phyloP scores from a whole-genome alignment of 768 basidiomycete genomes.

The Kwoniella botswanensis region DNA sequence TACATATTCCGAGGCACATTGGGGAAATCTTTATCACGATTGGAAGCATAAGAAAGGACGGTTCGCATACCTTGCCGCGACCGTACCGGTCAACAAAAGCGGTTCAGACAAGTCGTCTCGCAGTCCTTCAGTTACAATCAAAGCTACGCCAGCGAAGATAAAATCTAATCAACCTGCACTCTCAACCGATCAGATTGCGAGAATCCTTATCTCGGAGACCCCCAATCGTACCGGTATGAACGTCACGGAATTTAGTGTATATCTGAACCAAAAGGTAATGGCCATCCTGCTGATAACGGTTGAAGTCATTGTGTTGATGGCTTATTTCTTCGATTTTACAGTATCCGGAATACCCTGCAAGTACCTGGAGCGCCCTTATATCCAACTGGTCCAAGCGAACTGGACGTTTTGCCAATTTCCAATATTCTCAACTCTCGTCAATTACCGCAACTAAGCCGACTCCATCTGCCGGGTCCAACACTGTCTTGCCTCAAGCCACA shows the following conservation, averaged over 20 bases:
- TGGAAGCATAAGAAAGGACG: neutral
- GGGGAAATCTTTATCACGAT: neutral
- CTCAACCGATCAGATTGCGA: neutral
- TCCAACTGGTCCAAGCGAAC: constrained; percentile 5
- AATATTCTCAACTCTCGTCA: neutral
- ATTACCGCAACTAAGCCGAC: neutral
- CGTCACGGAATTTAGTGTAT: neutral
- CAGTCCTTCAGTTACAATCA: neutral
- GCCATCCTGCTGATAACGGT: neutral
- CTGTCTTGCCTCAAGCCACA: neutral
- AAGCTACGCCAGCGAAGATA: neutral
- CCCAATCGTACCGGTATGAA: neutral
- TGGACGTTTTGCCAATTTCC: constrained; percentile 9
- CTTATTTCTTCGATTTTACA: neutral
- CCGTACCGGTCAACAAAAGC: neutral
- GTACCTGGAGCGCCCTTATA: neutral
- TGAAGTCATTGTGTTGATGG: neutral
- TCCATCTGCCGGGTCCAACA: neutral
- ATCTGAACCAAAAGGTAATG: constrained; percentile 8
- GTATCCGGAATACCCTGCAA: constrained; percentile 7
- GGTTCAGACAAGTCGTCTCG: neutral
- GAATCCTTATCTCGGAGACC: neutral
- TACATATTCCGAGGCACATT: neutral
- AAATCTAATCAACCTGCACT: neutral
- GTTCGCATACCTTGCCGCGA: neutral